Percentiles rank a stretch among this genome's conserved stretches.
phyloP scores from a whole-genome alignment of 1,139 yeast species.

The Saccharomyces hybrid region DNA sequence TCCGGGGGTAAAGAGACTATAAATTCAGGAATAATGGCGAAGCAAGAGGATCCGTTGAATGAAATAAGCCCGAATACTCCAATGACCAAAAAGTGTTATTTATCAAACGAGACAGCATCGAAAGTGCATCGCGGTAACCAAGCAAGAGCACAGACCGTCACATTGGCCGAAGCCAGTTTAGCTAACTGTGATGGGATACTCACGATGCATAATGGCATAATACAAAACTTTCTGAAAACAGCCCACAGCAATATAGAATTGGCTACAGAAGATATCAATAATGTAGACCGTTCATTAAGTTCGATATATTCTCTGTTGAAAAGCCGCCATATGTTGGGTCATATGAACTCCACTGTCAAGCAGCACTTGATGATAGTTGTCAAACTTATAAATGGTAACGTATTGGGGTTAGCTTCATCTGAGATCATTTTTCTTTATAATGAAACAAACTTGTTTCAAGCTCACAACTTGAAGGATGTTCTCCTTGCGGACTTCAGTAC shows the following conservation, averaged over 20 bases:
- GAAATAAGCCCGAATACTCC: slow-evolving; percentile 23
- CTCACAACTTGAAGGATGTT: slow-evolving; percentile 15
- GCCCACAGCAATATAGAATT: not conserved
- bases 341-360: slow-evolving; percentile 14
- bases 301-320: slow-evolving; percentile 6
- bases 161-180: not conserved
- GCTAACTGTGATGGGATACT: not conserved
- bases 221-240: not conserved
- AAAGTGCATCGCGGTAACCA: slow-evolving; percentile 1
- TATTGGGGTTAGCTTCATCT: slow-evolving; percentile 8
- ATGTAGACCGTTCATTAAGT: slow-evolving; percentile 8
- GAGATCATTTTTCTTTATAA: slow-evolving; percentile 23
- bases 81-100: not conserved
- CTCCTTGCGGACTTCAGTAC: slow-evolving; percentile 22
- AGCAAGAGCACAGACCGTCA: not conserved
- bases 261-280: not conserved
- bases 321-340: slow-evolving; percentile 15
- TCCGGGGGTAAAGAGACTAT: not conserved
- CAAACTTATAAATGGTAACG: slow-evolving; percentile 14
- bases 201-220: not conserved
- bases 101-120: not conserved
- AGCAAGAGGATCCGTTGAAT: slow-evolving; percentile 18
- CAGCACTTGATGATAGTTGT: slow-evolving; percentile 24
- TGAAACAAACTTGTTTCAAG: slow-evolving; percentile 15
- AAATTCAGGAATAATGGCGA: slow-evolving; percentile 11